Conservation (phyloP, 768 basidiomycete species). For the Arthromyces matolae region DNA sequence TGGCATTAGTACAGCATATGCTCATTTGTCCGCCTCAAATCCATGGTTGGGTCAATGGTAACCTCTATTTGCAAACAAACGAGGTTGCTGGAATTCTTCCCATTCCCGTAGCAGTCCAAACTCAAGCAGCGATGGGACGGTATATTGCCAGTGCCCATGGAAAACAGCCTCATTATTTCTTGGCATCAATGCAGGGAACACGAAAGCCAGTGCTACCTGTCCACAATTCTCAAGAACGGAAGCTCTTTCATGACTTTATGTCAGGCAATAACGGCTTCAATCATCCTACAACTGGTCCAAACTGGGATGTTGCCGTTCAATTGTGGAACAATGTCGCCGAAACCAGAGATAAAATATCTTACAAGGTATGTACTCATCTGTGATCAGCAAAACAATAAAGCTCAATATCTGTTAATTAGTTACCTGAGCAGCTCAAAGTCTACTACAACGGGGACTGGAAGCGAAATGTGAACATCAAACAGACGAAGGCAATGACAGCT, state of each 20-base stretch:
- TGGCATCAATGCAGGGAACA: neutral
- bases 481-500: neutral
- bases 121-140: neutral
- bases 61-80: conserved; percentile 2
- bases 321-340: neutral
- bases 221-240: neutral
- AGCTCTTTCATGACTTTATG: neutral
- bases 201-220: neutral
- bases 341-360: neutral
- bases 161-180: neutral
- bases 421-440: neutral
- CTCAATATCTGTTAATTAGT: neutral
- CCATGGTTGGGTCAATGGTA: conserved; percentile 9
- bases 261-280: neutral
- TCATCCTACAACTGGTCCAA: neutral
- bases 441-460: neutral
- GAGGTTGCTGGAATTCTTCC: conserved; percentile 4
- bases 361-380: neutral
- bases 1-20: neutral
- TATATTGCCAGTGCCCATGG: neutral
- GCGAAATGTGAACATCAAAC: no score
- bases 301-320: neutral
- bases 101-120: neutral
- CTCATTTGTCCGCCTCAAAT: neutral
- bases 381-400: neutral